Evolutionary conservation across 2,329 filamentous ascomycete species (phyloP).

Genomic region (Orbilia ellipsospora): DNA sequence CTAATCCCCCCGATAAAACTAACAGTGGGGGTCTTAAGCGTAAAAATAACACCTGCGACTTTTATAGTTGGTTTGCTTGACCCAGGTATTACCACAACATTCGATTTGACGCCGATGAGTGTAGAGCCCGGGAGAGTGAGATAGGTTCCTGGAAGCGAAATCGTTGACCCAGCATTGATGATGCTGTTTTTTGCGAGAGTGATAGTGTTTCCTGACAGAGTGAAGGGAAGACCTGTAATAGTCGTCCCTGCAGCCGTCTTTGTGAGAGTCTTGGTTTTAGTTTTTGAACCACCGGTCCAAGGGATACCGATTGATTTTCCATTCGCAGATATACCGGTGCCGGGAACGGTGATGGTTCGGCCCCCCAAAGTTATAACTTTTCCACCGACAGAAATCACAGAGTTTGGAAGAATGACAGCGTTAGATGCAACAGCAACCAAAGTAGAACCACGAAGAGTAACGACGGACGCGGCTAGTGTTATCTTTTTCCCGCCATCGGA

Average conservation of each 20-base stretch:
- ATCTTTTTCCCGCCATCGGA: background rate
- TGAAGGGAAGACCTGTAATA: background rate
- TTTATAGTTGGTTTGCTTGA: too few relatives aligned
- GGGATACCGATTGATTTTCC: background rate
- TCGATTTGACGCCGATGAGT: too few relatives aligned
- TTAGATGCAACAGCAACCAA: background rate
- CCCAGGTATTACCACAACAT: too few relatives aligned
- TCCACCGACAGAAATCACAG: background rate
- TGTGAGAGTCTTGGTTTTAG: background rate
- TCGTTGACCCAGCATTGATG: too few relatives aligned
- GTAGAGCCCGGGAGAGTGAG: too few relatives aligned
- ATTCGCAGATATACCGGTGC: background rate
- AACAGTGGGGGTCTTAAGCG: too few relatives aligned
- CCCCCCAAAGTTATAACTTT: slow-evolving; percentile 2
- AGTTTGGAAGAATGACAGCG: background rate
- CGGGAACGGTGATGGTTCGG: background rate
- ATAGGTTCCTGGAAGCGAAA: too few relatives aligned
- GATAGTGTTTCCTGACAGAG: background rate
- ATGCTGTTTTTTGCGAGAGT: too few relatives aligned
- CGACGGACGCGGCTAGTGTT: background rate
- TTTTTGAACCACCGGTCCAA: background rate
- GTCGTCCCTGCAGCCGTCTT: background rate
- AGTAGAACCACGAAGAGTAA: background rate
- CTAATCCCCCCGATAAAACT: too few relatives aligned
- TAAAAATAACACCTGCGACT: too few relatives aligned